These are phyloP conservation scores for Alternaria novae-zelandiae DNA, from an alignment of 2,329 filamentous ascomycete species.

Conservation along the genomic window DNA sequence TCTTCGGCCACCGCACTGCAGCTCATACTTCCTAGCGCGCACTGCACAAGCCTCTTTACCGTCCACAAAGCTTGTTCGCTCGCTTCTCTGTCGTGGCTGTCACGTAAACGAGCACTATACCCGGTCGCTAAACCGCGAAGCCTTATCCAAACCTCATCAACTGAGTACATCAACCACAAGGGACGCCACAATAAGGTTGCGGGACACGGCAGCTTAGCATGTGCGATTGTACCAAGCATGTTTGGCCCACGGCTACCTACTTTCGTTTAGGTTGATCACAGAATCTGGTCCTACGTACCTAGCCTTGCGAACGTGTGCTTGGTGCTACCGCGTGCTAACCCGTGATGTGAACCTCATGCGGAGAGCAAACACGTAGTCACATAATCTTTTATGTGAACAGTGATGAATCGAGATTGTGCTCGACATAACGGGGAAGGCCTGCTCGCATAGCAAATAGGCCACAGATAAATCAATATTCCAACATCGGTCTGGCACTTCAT, in stretches of 20 bases:
- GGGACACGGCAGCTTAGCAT: neutral
- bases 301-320: neutral
- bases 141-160: neutral
- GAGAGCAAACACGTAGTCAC: neutral
- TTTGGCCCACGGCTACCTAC: neutral
- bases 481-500: neutral
- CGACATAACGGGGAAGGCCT: fast-evolving
- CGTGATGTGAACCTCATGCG: neutral
- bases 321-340: neutral
- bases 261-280: neutral
- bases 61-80: neutral
- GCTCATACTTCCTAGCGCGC: neutral
- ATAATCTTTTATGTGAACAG: neutral
- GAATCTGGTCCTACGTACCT: neutral
- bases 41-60: neutral
- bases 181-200: neutral
- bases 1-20: neutral
- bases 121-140: neutral
- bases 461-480: neutral
- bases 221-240: neutral
- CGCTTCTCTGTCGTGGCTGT: neutral
- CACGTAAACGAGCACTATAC: neutral
- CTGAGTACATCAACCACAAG: neutral
- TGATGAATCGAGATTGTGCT: neutral
- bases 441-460: neutral